phyloP scores from a whole-genome alignment of 371 early-diverging fungal species.

The Umbelopsis sp. region DNA sequence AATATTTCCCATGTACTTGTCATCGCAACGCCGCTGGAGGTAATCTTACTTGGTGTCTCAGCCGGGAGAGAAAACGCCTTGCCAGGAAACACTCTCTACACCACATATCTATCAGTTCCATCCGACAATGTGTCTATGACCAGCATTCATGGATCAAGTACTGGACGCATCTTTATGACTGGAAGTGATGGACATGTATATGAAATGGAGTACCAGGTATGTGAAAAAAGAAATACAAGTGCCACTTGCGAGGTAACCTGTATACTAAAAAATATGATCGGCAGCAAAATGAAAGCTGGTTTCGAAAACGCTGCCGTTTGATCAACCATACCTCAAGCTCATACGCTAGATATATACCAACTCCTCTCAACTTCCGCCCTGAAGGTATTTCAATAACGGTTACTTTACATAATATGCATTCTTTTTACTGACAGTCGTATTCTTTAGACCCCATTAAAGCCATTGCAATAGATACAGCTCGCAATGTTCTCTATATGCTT shows the following conservation, averaged over 20 bases:
- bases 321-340: slow-evolving; percentile 58
- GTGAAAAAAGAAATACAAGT: not conserved
- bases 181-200: slow-evolving; percentile 83
- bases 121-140: slow-evolving; percentile 78
- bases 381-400: slow-evolving; percentile 21
- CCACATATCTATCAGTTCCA: slow-evolving; percentile 72
- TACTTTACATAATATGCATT: slow-evolving; percentile 1
- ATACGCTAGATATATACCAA: slow-evolving; percentile 61
- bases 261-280: not conserved
- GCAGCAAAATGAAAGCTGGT: slow-evolving; percentile 68
- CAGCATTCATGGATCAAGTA: slow-evolving; percentile 69
- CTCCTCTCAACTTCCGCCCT: slow-evolving; percentile 43
- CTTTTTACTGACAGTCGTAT: slow-evolving; percentile 27
- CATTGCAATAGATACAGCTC: slow-evolving; percentile 70
- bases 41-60: slow-evolving; percentile 75
- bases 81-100: slow-evolving; percentile 51
- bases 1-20: slow-evolving; percentile 78
- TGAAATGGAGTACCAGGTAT: slow-evolving; percentile 82
- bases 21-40: slow-evolving; percentile 85
- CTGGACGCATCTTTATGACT: slow-evolving; percentile 85
- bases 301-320: slow-evolving; percentile 68
- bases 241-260: not conserved
- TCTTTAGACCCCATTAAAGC: slow-evolving; percentile 45
- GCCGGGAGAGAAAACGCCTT: slow-evolving; percentile 18
- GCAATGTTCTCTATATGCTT: slow-evolving; percentile 75